Percentiles rank a stretch among this genome's conserved stretches.
Conservation (phyloP, 345 rosid genomes). For the Citrus sinensis region DNA sequence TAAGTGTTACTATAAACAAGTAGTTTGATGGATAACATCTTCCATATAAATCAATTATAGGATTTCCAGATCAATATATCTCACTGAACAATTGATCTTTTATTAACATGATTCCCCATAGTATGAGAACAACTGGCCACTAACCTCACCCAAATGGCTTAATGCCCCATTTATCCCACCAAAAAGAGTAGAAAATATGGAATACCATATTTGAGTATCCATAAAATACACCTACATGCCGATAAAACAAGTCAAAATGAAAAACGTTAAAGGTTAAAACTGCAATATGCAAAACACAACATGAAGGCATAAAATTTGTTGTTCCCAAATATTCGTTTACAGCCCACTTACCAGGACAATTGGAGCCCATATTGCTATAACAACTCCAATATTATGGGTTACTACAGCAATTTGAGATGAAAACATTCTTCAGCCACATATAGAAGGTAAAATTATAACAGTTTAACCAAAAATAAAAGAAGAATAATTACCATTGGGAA, state of each 20-base stretch:
- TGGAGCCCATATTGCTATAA: slow-evolving; percentile 95
- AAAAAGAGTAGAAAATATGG: slow-evolving; percentile 89
- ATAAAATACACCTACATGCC: slow-evolving; percentile 74
- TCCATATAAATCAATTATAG: no score
- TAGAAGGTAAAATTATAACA: not conserved
- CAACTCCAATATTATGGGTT: slow-evolving; percentile 73
- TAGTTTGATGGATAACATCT: not conserved
- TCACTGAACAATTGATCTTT: not conserved
- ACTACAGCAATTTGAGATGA: slow-evolving; percentile 41
- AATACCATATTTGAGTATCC: slow-evolving; percentile 98
- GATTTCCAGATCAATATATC: no score
- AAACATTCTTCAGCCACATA: slow-evolving; percentile 16
- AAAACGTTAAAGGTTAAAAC: not conserved
- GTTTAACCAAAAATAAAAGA: not conserved
- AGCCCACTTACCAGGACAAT: slow-evolving; percentile 67
- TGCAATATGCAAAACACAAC: not conserved
- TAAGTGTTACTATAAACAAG: no score
- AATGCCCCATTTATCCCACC: slow-evolving; percentile 97
- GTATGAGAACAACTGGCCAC: slow-evolving; percentile 20
- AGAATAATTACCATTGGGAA: slow-evolving; percentile 58
- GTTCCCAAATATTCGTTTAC: slow-evolving; percentile 9
- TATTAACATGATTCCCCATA: not conserved
- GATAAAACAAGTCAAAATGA: slow-evolving; percentile 18
- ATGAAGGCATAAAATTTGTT: slow-evolving; percentile 12
- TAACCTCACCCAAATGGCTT: slow-evolving; percentile 97